phyloP scores from a whole-genome alignment of 208 protist genomes.

The Leishmania mexicana region DNA sequence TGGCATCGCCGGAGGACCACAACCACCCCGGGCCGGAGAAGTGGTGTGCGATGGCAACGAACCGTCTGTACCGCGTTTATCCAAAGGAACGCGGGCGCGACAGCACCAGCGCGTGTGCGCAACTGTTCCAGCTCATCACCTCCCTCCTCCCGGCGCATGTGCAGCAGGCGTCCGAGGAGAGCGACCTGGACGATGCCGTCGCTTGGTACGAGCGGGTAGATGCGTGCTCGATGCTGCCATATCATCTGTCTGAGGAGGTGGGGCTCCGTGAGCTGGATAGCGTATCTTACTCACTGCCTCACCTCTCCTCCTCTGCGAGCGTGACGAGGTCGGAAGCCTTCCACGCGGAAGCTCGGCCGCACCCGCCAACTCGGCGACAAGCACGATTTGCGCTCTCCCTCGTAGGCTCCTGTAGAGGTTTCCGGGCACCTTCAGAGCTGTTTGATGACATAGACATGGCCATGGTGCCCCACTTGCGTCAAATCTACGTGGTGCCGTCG shows the following conservation, averaged over 20 bases:
- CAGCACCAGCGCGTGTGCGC: not conserved
- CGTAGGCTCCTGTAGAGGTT: not conserved
- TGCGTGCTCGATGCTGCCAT: conserved; percentile 13
- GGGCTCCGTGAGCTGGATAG: conserved; percentile 10
- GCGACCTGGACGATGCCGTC: conserved; percentile 10
- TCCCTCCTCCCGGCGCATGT: not conserved
- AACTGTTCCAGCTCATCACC: not conserved
- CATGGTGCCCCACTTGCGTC: not conserved
- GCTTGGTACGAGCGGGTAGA: not conserved
- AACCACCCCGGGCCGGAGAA: not conserved
- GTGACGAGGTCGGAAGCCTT: not conserved
- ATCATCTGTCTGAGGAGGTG: not conserved
- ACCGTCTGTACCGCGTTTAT: conserved; percentile 20
- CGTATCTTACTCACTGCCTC: not conserved
- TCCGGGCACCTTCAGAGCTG: not conserved
- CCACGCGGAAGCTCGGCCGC: not conserved
- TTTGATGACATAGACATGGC: not conserved
- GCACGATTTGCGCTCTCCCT: not conserved
- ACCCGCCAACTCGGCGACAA: not conserved
- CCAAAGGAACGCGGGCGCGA: not conserved
- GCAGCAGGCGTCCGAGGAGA: conserved; percentile 3
- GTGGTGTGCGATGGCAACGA: not conserved
- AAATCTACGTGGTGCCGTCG: conserved; percentile 18
- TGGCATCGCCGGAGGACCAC: not conserved
- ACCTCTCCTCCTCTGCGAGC: not conserved